Conservation (phyloP, 768 basidiomycete genomes). For the Lanmaoa rubissima region DNA sequence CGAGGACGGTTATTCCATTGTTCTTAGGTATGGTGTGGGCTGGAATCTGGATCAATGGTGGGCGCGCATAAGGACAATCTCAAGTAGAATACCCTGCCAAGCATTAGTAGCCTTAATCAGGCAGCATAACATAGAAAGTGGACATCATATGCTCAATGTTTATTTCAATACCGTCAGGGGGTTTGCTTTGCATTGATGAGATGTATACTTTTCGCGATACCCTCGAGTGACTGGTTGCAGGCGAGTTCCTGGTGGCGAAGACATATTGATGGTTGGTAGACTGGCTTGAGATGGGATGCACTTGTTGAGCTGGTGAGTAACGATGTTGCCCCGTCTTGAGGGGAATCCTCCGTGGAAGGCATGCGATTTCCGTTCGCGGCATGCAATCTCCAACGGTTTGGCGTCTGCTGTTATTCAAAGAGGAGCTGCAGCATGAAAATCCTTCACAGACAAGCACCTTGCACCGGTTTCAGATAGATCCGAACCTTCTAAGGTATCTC, state of each 20-base stretch:
- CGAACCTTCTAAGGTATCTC: not conserved
- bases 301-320: not conserved
- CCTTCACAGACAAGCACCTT: not conserved
- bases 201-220: not conserved
- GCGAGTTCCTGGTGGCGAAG: not conserved
- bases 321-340: not conserved
- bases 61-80: conserved; percentile 13
- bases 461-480: not conserved
- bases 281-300: not conserved
- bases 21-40: conserved; percentile 8
- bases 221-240: not conserved
- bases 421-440: not conserved
- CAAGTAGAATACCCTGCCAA: conserved; percentile 5
- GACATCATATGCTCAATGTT: conserved; percentile 2
- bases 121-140: not conserved
- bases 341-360: not conserved
- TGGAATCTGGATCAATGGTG: conserved; percentile 18
- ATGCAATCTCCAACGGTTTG: not conserved
- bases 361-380: not conserved
- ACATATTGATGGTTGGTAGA: not conserved
- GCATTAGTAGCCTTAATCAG: not conserved
- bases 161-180: not conserved
- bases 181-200: not conserved
- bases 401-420: not conserved
- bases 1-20: not conserved